These are phyloP conservation scores for Aspergillus ochraceoroseus DNA, from an alignment of 2,329 filamentous ascomycete genomes.

Conservation along the genomic window DNA sequence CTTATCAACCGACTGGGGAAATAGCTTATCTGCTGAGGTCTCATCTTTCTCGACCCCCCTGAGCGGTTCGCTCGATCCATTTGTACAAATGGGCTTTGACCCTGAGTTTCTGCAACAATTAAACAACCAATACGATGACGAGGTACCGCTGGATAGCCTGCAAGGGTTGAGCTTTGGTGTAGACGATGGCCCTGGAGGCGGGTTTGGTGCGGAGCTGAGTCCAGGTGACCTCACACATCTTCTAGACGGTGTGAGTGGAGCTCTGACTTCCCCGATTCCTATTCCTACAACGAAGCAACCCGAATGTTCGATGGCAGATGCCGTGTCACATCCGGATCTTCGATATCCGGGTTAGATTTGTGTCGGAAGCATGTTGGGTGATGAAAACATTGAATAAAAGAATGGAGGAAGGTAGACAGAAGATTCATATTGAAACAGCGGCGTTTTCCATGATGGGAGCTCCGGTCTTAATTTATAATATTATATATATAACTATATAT, in stretches of 20 bases:
- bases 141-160: constrained; percentile 30
- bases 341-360: too few species aligned
- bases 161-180: constrained; percentile 26
- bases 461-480: too few species aligned
- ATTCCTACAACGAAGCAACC: constrained; percentile 22
- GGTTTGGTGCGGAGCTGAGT: constrained; percentile 1
- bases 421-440: too few species aligned
- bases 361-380: too few species aligned
- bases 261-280: constrained; percentile 17
- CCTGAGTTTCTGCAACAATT: constrained; percentile 37
- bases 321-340: constrained; percentile 5
- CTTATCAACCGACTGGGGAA: constrained; percentile 34
- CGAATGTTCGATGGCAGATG: constrained; percentile 15
- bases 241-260: constrained; percentile 4
- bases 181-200: constrained; percentile 13
- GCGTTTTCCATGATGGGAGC: too few species aligned
- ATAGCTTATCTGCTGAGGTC: constrained; percentile 28
- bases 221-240: constrained; percentile 6
- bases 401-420: not conserved
- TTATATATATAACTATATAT: too few species aligned
- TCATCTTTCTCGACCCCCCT: constrained; percentile 34
- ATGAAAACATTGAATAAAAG: constrained; percentile 1
- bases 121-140: constrained; percentile 32
- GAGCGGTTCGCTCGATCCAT: constrained; percentile 29
- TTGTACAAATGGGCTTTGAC: constrained; percentile 40